These are phyloP conservation scores for Puccinia horiana DNA, from an alignment of 1,284 basidiomycete species.

Conservation along the genomic window DNA sequence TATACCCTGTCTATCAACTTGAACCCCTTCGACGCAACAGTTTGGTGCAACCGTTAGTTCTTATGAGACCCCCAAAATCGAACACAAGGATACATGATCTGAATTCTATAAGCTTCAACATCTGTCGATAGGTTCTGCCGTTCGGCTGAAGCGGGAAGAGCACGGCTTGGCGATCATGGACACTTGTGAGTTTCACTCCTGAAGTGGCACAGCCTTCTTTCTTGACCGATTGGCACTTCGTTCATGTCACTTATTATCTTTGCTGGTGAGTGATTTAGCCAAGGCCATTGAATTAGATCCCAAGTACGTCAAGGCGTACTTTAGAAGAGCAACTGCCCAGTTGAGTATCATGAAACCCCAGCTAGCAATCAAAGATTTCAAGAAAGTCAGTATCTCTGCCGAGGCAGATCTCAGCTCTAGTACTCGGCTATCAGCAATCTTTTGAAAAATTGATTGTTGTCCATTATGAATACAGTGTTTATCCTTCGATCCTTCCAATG, in stretches of 20 bases:
- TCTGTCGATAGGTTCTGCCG: constrained; percentile 58
- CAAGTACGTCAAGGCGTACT: constrained; percentile 85
- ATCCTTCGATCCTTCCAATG: constrained; percentile 83
- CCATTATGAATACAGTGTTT: constrained; percentile 63
- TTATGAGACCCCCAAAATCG: not conserved
- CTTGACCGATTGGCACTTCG: constrained; percentile 11
- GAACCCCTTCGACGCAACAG: constrained; percentile 57
- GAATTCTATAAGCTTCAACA: not conserved
- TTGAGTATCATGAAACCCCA: constrained; percentile 85
- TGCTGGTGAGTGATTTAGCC: constrained; percentile 9
- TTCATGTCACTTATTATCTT: constrained; percentile 37
- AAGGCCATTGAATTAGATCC: constrained; percentile 81
- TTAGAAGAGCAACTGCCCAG: constrained; percentile 84
- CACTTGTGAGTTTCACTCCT: constrained; percentile 65
- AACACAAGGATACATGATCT: not conserved
- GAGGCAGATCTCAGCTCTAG: not conserved
- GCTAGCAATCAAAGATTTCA: constrained; percentile 80
- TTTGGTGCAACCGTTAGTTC: constrained; percentile 55
- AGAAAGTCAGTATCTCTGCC: constrained; percentile 62
- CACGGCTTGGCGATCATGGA: constrained; percentile 64
- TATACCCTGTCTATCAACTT: constrained; percentile 57
- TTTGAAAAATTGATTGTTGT: not conserved
- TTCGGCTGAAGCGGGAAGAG: constrained; percentile 63
- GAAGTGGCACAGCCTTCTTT: not conserved
- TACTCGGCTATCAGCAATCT: not conserved